These are phyloP conservation scores for Corrigiola litoralis DNA, from an alignment of 179 eudicot species.

Conservation along the genomic window DNA sequence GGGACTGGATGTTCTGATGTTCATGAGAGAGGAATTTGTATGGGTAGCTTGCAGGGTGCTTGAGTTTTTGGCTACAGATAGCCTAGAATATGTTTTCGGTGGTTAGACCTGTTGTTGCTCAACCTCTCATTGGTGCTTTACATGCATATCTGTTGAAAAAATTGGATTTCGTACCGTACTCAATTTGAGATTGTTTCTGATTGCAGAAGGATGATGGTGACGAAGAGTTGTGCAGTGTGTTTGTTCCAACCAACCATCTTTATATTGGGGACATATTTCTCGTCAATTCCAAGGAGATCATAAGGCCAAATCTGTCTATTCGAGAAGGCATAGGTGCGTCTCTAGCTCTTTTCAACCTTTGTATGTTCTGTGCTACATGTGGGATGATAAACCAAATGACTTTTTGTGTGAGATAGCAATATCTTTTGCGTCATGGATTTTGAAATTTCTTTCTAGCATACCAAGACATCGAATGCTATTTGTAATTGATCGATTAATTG, in stretches of 20 bases:
- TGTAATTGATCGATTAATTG: too few relatives aligned
- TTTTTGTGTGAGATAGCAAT: neutral
- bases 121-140: neutral
- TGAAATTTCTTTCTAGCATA: neutral
- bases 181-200: conserved; percentile 11
- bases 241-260: conserved; percentile 79
- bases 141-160: neutral
- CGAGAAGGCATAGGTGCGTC: conserved; percentile 82
- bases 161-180: neutral
- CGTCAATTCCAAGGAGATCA: conserved; percentile 64
- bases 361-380: neutral
- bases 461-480: neutral
- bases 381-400: neutral
- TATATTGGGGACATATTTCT: conserved; percentile 77
- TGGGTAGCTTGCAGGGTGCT: neutral
- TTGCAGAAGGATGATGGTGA: conserved; percentile 71
- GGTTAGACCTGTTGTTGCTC: neutral
- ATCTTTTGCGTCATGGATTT: neutral
- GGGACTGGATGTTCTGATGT: too few relatives aligned
- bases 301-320: conserved; percentile 72
- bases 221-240: conserved; percentile 75
- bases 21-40: neutral
- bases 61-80: neutral
- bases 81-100: neutral
- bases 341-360: neutral